Evolutionary conservation across 352 stramenopile genomes (phyloP).

Genomic region (Globisporangium mamillatum): DNA sequence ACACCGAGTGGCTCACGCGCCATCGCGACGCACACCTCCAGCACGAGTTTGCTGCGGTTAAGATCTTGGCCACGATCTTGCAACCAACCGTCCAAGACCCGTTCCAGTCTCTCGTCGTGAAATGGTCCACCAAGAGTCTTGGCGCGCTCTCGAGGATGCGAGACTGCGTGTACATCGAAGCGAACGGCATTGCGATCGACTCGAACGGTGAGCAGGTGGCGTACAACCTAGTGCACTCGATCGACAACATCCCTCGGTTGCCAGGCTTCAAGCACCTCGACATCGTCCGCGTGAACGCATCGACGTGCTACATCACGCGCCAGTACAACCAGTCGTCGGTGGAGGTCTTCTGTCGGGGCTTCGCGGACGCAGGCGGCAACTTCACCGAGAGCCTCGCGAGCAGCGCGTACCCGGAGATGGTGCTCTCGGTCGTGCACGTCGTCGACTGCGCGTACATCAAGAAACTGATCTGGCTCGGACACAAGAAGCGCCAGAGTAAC

Average conservation of each 20-base stretch:
- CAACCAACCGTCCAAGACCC: conserved; percentile 27
- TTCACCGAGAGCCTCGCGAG: neutral
- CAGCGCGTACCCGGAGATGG: neutral
- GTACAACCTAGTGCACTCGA: conserved; percentile 6
- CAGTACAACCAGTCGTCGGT: conserved; percentile 8
- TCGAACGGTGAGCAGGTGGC: neutral
- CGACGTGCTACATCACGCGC: conserved; percentile 11
- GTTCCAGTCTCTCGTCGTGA: conserved; percentile 42
- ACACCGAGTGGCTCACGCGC: too few species aligned
- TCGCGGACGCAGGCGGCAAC: neutral
- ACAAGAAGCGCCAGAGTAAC: conserved; percentile 22
- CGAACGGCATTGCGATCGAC: neutral
- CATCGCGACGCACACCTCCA: too few species aligned
- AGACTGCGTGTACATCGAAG: conserved; percentile 39
- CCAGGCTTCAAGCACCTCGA: conserved; percentile 22
- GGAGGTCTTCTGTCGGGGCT: conserved; percentile 7
- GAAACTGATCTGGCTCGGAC: conserved; percentile 10
- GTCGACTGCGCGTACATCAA: conserved; percentile 16
- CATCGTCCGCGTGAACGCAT: conserved; percentile 26
- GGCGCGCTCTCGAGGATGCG: conserved; percentile 30
- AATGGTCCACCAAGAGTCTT: conserved; percentile 30
- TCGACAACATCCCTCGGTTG: conserved; percentile 6
- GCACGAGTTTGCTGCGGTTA: neutral
- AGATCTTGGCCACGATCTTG: conserved; percentile 26
- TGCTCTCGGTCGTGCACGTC: conserved; percentile 4